Percentiles rank a stretch among this genome's conserved stretches.
phyloP scores from a whole-genome alignment of 805 yeast species.

The Lachancea meyersii region DNA sequence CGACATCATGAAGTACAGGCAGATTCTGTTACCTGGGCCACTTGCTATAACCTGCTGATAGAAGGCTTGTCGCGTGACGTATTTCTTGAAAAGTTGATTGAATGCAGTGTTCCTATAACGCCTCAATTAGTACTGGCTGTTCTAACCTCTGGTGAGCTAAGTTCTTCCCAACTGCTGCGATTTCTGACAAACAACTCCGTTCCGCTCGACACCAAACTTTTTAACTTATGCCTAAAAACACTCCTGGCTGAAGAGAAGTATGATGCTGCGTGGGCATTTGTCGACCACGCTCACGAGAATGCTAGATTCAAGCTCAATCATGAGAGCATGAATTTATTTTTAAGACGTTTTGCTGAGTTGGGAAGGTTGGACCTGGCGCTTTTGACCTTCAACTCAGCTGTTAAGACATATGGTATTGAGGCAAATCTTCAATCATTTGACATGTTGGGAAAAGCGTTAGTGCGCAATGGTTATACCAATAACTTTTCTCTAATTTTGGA shows the following conservation, averaged over 20 bases:
- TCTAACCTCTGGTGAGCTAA: conserved; percentile 18
- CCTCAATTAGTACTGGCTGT: conserved; percentile 24
- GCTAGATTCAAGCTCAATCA: conserved; percentile 12
- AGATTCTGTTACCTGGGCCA: conserved; percentile 36
- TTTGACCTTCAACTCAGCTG: conserved; percentile 32
- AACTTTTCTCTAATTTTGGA: conserved; percentile 23
- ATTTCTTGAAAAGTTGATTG: conserved; percentile 30
- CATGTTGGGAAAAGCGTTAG: conserved; percentile 32
- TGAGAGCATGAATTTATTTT: conserved; percentile 28
- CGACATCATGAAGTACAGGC: conserved; percentile 23
- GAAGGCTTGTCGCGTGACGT: conserved; percentile 32
- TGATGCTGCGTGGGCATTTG: conserved; percentile 29
- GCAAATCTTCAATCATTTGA: conserved; percentile 33
- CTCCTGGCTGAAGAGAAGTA: conserved; percentile 26
- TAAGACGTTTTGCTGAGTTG: conserved; percentile 27
- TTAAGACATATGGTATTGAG: conserved; percentile 18
- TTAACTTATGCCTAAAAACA: conserved; percentile 24
- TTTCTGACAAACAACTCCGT: conserved; percentile 23
- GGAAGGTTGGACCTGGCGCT: conserved; percentile 36
- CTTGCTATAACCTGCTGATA: conserved; percentile 30
- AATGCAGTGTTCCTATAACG: conserved; percentile 31
- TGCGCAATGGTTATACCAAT: conserved; percentile 31
- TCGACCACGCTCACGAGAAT: conserved; percentile 15
- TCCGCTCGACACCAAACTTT: conserved; percentile 21
- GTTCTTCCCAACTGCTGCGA: conserved; percentile 18